Percentiles rank a stretch among this genome's conserved stretches.
phyloP scores from a whole-genome alignment of 345 rosid genomes.

The Melaleuca quinquenervia region DNA sequence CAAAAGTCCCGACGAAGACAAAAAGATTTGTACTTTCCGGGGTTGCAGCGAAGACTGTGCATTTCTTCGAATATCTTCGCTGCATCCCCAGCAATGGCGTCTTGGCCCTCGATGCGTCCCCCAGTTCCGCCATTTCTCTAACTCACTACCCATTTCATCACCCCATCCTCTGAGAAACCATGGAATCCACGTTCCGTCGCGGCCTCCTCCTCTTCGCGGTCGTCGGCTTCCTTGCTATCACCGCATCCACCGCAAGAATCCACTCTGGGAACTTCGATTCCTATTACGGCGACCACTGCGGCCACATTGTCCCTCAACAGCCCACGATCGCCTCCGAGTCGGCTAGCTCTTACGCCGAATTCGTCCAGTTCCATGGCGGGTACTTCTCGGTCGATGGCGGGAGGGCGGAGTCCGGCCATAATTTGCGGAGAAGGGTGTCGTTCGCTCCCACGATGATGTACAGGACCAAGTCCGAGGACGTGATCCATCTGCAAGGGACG shows the following conservation, averaged over 20 bases:
- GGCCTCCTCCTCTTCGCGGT: background rate
- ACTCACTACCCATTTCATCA: background rate
- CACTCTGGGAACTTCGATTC: background rate
- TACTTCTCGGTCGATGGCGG: conserved; percentile 8
- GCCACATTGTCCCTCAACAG: conserved; percentile 30
- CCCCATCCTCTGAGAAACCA: background rate
- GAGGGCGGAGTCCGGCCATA: background rate
- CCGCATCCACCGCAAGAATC: conserved; percentile 5
- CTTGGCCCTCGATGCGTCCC: background rate
- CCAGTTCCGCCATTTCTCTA: background rate
- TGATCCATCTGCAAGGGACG: conserved; percentile 24
- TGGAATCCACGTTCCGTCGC: background rate
- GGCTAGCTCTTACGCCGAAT: conserved; percentile 12
- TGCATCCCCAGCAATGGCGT: background rate
- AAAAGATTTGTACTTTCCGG: background rate
- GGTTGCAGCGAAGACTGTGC: background rate
- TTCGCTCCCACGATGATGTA: conserved; percentile 1
- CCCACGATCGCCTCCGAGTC: conserved; percentile 10
- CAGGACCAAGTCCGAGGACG: conserved; percentile 7
- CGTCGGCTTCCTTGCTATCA: conserved; percentile 8
- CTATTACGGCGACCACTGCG: conserved; percentile 43
- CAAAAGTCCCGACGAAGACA: background rate
- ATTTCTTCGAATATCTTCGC: background rate
- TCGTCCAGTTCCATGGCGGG: background rate
- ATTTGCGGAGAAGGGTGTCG: background rate